Evolutionary conservation across 2,329 filamentous ascomycete genomes (phyloP), one percentile per base, ranked within the genome.

Genomic region (Aurifilum marmelostoma): DNA sequence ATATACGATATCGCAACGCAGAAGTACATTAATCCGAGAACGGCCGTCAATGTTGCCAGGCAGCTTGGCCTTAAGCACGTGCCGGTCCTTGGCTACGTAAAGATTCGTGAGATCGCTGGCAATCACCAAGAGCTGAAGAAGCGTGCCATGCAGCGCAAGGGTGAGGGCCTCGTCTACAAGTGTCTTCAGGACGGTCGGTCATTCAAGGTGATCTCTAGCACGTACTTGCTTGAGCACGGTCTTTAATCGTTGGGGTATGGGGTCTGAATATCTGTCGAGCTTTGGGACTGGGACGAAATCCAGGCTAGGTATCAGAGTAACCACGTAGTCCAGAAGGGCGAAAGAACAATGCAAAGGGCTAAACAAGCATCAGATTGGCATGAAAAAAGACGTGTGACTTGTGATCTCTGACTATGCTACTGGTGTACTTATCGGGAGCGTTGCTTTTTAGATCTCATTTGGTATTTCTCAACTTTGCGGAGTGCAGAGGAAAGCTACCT

Each of bases 1-100:
- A 70, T 80, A 14, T 76, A 74, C 67, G 77, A 81, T 66, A 74
- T 80, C 9, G 75, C 77, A 39, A 59, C 67, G 39, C 73, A 75
- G 52, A 69, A 67, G 27, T 75, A 78, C 59, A 67, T 78, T 58
- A 14, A 73, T 1, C 78, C 78, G 2, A 67, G 70, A 3, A 69
- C 71, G 16, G 77, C 77, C 12, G 73, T 79, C 68, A 24, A 29
- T 9, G 76, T 77, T 66, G 75, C 75, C 5, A 58, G 62, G 21
- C 43, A 69, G n/a, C 67, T 79, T 1, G 73, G 75, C 2, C 67
- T 81, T 14, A 64, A 73, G 59, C 80, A 81, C 63, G 80, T 80
- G 18, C 72, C 73, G 5, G 74, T 78, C 2, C n/a, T 72, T 2
- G 74, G 75, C 0, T 77, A 77, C 32, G 59, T 70, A 32, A 73